Percentiles rank a stretch among this genome's conserved stretches.
Conservation (phyloP, 2,329 filamentous ascomycete genomes). For the Clarireedia hainanense region DNA sequence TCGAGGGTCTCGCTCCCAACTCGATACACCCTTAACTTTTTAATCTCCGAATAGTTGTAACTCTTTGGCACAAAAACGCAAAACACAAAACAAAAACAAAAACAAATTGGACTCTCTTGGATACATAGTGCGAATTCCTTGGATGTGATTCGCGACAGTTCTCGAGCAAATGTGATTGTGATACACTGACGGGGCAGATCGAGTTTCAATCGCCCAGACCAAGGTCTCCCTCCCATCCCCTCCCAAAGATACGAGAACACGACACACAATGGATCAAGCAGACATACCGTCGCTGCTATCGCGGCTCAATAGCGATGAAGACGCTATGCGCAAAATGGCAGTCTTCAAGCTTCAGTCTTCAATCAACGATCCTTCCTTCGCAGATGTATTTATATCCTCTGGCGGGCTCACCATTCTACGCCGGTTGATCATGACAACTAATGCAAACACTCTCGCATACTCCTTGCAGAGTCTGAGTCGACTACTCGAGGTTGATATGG, state of each 20-base stretch:
- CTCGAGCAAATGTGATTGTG: slow-evolving; percentile 3
- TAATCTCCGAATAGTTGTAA: slow-evolving; percentile 1
- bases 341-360: slow-evolving; percentile 95
- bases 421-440: slow-evolving; percentile 74
- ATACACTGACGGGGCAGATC: not conserved
- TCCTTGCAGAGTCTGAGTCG: slow-evolving; percentile 82
- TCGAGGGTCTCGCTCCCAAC: not conserved
- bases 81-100: not conserved
- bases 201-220: slow-evolving; percentile 1
- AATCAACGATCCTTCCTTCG: slow-evolving; percentile 93
- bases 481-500: slow-evolving; percentile 91
- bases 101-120: not conserved
- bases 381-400: slow-evolving; percentile 89
- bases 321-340: slow-evolving; percentile 95
- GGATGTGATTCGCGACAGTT: not conserved
- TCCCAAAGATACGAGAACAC: not conserved
- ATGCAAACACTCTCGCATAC: slow-evolving; percentile 92
- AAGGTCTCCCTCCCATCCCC: not conserved
- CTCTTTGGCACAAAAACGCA: not conserved
- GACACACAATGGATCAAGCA: slow-evolving; percentile 48
- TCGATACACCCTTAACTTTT: slow-evolving; percentile 1
- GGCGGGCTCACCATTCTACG: slow-evolving; percentile 77
- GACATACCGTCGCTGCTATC: slow-evolving; percentile 58
- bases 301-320: slow-evolving; percentile 63
- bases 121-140: not conserved